Evolutionary conservation across 2,329 filamentous ascomycete species (phyloP), one percentile per base, ranked within the genome.

Genomic region (Torrubiellomyces zombiae): DNA sequence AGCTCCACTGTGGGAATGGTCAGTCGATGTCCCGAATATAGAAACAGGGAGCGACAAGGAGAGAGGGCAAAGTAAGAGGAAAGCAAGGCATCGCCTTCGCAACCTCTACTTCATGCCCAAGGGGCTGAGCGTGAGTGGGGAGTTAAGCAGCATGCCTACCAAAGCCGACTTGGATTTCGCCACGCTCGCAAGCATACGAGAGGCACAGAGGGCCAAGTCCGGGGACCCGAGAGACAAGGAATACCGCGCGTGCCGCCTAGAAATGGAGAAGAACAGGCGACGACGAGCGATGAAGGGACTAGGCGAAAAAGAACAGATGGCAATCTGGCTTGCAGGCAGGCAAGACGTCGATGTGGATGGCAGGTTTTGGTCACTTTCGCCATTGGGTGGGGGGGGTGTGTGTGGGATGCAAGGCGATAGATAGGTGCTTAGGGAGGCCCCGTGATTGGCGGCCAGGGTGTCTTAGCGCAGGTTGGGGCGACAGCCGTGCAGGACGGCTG

Each of bases 201-300:
- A 37, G 33, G 32, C 28, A 28, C 27, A 23, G 33, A 35, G 28
- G 40, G 39, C 31, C 28, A 31, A 30, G 20, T 32, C 33, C n/a
- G n/a, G n/a, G n/a, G n/a, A n/a, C n/a, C n/a, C n/a, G n/a, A n/a
- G n/a, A n/a, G n/a, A n/a, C n/a, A 28, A 20, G 20, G 23, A 30
- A 35, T 36, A 39, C 45, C 43, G 43, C 42, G 44, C 37, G 40
- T 48, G 35, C 39, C 45, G 43, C 43, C 38, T 25, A 30, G 34
- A 39, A 38, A 34, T 11, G 23, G 18, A 22, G 28, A 19, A 28
- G 28, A 25, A 28, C 29, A 26, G 27, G 20, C 22, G 32, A 31
- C 26, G 26, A 11, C 9, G 26, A 7, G 10, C 11, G 30, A 29
- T 12, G 28, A 25, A 17, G 28, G 29, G 31, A 26, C 17, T 38